These are phyloP conservation scores for Syzygium aqueum DNA, from an alignment of 345 rosid species.

Conservation along the genomic window DNA sequence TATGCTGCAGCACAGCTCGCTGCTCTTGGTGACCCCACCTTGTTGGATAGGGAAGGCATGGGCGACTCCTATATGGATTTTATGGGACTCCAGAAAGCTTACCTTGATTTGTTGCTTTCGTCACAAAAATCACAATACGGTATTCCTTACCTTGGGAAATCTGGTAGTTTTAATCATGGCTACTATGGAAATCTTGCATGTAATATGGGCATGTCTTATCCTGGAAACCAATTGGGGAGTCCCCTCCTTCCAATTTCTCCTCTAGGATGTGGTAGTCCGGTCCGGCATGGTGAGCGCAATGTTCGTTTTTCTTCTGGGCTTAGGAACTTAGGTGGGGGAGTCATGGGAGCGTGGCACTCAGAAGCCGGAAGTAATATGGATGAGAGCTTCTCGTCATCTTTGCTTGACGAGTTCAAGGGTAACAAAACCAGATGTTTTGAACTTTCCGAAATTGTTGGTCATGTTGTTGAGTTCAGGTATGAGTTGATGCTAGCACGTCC, in stretches of 20 bases:
- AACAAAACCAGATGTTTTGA: conserved; percentile 68
- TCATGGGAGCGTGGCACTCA: conserved; percentile 50
- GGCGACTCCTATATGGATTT: conserved; percentile 47
- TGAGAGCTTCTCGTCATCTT: conserved; percentile 44
- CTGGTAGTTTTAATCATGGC: conserved; percentile 29
- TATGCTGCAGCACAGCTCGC: conserved; percentile 45
- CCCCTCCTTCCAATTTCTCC: conserved; percentile 41
- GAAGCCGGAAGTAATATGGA: conserved; percentile 36
- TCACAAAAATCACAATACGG: conserved; percentile 45
- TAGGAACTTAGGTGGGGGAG: conserved; percentile 40
- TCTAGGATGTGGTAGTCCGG: conserved; percentile 38
- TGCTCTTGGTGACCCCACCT: conserved; percentile 24
- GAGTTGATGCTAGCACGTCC: not conserved
- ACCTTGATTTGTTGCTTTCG: conserved; percentile 31
- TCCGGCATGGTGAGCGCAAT: conserved; percentile 38
- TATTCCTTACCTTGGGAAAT: conserved; percentile 32
- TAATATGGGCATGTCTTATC: conserved; percentile 47
- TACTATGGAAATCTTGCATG: conserved; percentile 38
- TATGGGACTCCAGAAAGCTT: conserved; percentile 44
- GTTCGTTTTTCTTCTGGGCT: conserved; percentile 39
- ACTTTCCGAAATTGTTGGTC: conserved; percentile 54
- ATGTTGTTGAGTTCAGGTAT: conserved; percentile 79
- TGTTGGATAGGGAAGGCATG: conserved; percentile 26
- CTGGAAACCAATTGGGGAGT: conserved; percentile 32
- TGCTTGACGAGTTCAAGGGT: conserved; percentile 63